These are phyloP conservation scores for Euphrasia arctica DNA, from an alignment of 305 asterid species.

Conservation along the genomic window DNA sequence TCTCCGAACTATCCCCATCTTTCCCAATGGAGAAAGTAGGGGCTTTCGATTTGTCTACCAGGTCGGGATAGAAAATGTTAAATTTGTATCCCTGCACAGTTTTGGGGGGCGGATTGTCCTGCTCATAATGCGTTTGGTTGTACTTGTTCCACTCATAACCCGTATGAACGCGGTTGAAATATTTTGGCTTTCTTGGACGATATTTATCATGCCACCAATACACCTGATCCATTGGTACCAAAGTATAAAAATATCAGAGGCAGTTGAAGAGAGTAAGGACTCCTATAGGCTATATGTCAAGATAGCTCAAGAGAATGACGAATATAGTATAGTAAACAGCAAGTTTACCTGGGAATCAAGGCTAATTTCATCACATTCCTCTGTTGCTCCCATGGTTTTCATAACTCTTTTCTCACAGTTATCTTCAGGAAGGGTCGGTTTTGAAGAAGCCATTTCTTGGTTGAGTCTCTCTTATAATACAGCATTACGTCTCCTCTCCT, in stretches of 20 bases:
- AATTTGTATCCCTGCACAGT: conserved; percentile 77
- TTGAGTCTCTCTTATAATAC: conserved; percentile 73
- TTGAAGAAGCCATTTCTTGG: conserved; percentile 61
- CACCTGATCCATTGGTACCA: conserved; percentile 38
- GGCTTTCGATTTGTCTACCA: conserved; percentile 62
- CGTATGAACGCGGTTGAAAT: conserved; percentile 73
- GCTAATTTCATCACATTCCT: conserved; percentile 86
- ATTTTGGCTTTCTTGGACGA: conserved; percentile 77
- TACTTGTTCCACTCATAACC: conserved; percentile 84
- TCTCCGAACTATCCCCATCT: conserved; percentile 48
- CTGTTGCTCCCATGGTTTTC: conserved; percentile 91
- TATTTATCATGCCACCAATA: conserved; percentile 93
- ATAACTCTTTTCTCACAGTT: conserved; percentile 57
- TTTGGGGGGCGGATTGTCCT: conserved; percentile 82
- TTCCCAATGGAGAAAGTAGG: conserved; percentile 56
- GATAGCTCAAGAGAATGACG: neutral
- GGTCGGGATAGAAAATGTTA: conserved; percentile 71
- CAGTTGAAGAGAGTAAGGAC: neutral
- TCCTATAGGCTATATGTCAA: conserved; percentile 1
- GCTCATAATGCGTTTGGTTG: conserved; percentile 74
- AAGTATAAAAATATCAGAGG: conserved; percentile 16
- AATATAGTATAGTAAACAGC: neutral
- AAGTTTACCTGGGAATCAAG: conserved; percentile 59
- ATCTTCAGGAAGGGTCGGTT: conserved; percentile 60
- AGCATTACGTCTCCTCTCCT: conserved; percentile 81